Evolutionary conservation across 2,329 filamentous ascomycete genomes (phyloP).

Genomic region (Colletotrichum spaethianum): DNA sequence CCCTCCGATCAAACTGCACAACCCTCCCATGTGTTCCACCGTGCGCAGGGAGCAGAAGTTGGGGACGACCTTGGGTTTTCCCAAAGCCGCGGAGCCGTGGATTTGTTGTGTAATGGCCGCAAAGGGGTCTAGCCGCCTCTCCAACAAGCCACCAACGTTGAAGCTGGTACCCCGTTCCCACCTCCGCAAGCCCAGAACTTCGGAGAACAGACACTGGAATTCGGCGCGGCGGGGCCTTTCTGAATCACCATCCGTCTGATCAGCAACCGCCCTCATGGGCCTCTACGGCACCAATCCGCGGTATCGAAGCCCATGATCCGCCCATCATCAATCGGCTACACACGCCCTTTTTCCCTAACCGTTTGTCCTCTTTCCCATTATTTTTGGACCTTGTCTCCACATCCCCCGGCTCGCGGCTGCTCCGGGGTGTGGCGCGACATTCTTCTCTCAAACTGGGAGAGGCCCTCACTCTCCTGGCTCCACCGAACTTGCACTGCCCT

Average conservation of each 20-base stretch:
- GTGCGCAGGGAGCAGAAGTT: neutral
- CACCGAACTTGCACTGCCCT: constrained; percentile 34
- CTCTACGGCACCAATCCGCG: constrained; percentile 24
- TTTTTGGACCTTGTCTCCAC: constrained; percentile 36
- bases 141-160: neutral
- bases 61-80: neutral
- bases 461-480: constrained; percentile 8
- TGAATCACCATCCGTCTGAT: constrained; percentile 40
- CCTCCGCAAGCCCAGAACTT: constrained; percentile 5
- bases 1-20: constrained; percentile 31
- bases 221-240: constrained; percentile 28
- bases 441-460: constrained; percentile 5
- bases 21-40: constrained; percentile 13
- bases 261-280: constrained; percentile 27
- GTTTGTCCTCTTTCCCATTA: neutral
- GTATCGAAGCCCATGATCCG: no score
- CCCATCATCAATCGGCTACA: constrained; percentile 33
- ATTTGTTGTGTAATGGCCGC: neutral
- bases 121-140: neutral
- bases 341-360: neutral
- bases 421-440: constrained; percentile 38
- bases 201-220: neutral
- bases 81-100: no score
- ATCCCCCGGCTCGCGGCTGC: constrained; percentile 28
- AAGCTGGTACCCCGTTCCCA: neutral